phyloP scores from a whole-genome alignment of 2,329 filamentous ascomycete species.

The Aspergillus transmontanensis region DNA sequence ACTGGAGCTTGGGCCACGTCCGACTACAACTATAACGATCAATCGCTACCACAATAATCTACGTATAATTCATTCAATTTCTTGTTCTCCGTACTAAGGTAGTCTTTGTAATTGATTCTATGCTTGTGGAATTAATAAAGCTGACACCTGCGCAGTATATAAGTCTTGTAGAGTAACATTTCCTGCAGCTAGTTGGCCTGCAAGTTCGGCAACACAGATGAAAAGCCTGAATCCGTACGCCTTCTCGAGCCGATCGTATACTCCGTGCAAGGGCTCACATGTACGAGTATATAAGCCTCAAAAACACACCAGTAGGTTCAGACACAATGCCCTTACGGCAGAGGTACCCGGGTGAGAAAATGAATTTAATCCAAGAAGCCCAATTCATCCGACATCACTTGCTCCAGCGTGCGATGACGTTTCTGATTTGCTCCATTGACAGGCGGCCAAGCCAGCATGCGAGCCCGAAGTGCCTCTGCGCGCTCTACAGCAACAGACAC shows the following conservation, averaged over 20 bases:
- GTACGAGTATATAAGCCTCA: not conserved
- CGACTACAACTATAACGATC: not conserved
- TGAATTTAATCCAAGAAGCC: conserved; percentile 53
- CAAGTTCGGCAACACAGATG: not conserved
- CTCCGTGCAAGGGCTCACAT: not conserved
- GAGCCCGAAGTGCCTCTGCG: conserved; percentile 50
- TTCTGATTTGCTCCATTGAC: conserved; percentile 48
- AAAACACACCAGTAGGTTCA: not conserved
- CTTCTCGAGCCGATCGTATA: not conserved
- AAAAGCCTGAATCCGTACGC: not conserved
- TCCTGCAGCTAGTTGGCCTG: not conserved
- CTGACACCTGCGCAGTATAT: not conserved
- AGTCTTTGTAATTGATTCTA: not conserved
- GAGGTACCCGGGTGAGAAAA: no score
- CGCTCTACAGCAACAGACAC: conserved; percentile 51
- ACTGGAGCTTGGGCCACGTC: conserved; percentile 10
- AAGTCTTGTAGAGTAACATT: not conserved
- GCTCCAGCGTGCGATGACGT: conserved; percentile 47
- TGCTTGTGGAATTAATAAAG: not conserved
- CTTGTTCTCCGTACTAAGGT: not conserved
- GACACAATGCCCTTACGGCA: not conserved
- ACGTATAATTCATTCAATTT: not conserved
- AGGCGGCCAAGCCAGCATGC: conserved; percentile 54
- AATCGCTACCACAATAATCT: not conserved
- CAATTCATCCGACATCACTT: conserved; percentile 61